phyloP scores from a whole-genome alignment of 2,329 filamentous ascomycete species.

The Dichotomopilus funicola region DNA sequence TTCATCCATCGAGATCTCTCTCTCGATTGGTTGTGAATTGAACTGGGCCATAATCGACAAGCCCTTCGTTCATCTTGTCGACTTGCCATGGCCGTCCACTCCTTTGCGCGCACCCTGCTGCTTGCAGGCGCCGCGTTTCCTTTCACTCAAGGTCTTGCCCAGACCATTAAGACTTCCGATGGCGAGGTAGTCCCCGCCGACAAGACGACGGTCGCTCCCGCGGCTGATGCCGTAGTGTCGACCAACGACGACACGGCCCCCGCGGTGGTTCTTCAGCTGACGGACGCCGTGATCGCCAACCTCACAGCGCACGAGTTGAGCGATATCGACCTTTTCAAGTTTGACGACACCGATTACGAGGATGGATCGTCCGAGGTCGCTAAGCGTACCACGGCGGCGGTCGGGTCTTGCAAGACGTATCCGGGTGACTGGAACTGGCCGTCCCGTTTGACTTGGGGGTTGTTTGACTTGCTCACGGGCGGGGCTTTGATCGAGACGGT shows the following conservation, averaged over 20 bases:
- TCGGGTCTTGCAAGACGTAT: slow-evolving; percentile 25
- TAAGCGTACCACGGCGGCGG: slow-evolving; percentile 3
- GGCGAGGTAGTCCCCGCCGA: slow-evolving; percentile 17
- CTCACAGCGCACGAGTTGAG: slow-evolving; percentile 25
- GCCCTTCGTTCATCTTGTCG: slow-evolving; percentile 16
- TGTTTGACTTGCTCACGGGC: slow-evolving; percentile 23
- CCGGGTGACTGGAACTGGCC: slow-evolving; percentile 29
- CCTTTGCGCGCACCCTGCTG: slow-evolving; percentile 16
- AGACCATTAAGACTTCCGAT: slow-evolving; percentile 18
- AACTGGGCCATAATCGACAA: slow-evolving; percentile 10
- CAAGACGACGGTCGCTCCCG: slow-evolving; percentile 18
- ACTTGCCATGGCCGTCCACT: slow-evolving; percentile 15
- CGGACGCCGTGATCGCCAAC: slow-evolving; percentile 27
- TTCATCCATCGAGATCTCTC: neutral
- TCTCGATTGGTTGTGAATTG: too few species aligned
- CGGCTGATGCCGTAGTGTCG: neutral
- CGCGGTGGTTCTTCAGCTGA: slow-evolving; percentile 21
- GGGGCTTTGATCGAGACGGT: slow-evolving; percentile 31
- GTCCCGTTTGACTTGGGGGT: slow-evolving; percentile 25
- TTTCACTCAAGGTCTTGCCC: slow-evolving; percentile 11
- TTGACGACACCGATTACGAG: slow-evolving; percentile 14
- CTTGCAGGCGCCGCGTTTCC: slow-evolving; percentile 14
- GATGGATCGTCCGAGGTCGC: neutral
- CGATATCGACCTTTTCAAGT: slow-evolving; percentile 19
- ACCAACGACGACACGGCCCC: neutral